Conservation (phyloP, 2,329 filamentous ascomycete genomes). For the Thielaviopsis populi region DNA sequence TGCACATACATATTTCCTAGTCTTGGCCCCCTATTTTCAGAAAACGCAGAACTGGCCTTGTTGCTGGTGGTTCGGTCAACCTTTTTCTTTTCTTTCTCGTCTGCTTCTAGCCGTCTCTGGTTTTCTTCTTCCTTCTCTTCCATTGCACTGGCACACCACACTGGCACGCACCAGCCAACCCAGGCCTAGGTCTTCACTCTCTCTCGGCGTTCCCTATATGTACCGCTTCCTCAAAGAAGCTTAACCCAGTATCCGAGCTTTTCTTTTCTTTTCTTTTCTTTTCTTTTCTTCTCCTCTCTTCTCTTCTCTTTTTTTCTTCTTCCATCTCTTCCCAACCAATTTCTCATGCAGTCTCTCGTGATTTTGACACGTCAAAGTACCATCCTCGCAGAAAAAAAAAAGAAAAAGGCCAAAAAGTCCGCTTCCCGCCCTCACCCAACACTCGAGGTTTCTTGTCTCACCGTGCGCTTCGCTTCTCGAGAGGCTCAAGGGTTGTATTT, state of each 20-base stretch:
- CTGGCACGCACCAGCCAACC: background rate
- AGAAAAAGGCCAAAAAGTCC: background rate
- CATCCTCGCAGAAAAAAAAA: background rate
- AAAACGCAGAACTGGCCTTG: background rate
- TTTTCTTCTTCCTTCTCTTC: background rate
- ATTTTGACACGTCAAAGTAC: background rate
- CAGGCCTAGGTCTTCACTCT: background rate
- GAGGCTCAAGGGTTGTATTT: background rate
- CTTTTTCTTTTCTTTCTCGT: background rate
- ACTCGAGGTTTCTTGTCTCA: background rate
- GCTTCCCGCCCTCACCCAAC: background rate
- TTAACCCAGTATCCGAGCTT: slow-evolving; percentile 5
- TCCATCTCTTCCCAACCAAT: slow-evolving; percentile 1
- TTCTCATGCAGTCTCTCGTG: background rate
- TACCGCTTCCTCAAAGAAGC: background rate
- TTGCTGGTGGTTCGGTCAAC: background rate
- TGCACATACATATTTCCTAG: background rate
- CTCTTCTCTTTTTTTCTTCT: background rate
- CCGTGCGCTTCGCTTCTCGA: background rate
- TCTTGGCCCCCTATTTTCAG: background rate
- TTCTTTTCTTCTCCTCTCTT: background rate
- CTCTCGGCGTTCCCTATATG: background rate
- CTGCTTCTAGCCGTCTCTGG: background rate
- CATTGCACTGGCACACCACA: background rate
- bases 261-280: background rate